These are phyloP conservation scores for Fusarium tupiense DNA, from an alignment of 2,329 filamentous ascomycete species.

Conservation along the genomic window DNA sequence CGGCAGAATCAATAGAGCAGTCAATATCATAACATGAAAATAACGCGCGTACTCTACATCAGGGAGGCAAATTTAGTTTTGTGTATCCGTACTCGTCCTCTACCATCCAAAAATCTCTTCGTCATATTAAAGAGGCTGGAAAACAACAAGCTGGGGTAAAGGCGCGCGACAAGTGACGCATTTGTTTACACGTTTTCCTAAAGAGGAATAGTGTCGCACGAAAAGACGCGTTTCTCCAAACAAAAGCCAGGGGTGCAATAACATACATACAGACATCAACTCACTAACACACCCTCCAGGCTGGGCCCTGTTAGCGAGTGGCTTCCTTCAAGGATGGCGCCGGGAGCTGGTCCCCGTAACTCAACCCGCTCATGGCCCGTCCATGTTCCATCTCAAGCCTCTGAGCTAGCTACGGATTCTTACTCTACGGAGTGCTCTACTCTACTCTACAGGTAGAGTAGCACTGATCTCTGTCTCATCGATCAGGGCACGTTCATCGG, in stretches of 20 bases:
- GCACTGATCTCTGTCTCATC: slow-evolving; percentile 34
- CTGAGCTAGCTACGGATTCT: background rate
- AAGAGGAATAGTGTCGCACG: slow-evolving; percentile 45
- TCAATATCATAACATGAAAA: background rate
- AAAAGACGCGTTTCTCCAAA: slow-evolving; percentile 46
- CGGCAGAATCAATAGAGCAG: background rate
- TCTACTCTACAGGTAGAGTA: background rate
- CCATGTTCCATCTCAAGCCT: slow-evolving; percentile 23
- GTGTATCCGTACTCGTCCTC: background rate
- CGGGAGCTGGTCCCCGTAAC: slow-evolving; percentile 37
- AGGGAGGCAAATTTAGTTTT: slow-evolving; percentile 10
- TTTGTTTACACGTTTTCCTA: slow-evolving; percentile 51
- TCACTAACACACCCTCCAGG: slow-evolving; percentile 23
- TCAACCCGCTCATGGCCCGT: slow-evolving; percentile 29
- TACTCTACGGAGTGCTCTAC: background rate
- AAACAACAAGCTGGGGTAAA: slow-evolving; percentile 28
- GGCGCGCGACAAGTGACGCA: slow-evolving; percentile 46
- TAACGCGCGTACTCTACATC: slow-evolving; percentile 4
- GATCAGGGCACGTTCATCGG: slow-evolving; percentile 30
- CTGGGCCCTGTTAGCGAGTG: slow-evolving; percentile 14
- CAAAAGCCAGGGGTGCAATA: slow-evolving; percentile 30
- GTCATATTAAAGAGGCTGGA: slow-evolving; percentile 24
- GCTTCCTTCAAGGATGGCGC: slow-evolving; percentile 32
- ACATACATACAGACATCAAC: background rate
- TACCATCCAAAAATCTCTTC: slow-evolving; percentile 1